Conservation (phyloP, 2,329 filamentous ascomycete genomes). For the Apiospora sp. region DNA sequence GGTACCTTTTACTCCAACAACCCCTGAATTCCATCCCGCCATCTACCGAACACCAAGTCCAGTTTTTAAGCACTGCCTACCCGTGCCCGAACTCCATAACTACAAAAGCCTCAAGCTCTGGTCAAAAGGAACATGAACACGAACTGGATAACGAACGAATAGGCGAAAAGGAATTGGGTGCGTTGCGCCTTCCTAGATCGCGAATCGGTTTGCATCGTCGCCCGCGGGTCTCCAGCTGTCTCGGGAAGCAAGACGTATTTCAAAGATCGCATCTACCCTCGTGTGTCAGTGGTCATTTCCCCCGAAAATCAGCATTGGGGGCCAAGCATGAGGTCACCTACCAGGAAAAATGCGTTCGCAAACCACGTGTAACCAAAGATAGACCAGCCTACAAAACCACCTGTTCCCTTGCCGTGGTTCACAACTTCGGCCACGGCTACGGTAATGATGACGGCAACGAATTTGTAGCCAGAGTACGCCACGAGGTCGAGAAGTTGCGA, state of each 20-base stretch:
- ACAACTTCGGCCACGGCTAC: constrained; percentile 80
- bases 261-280: constrained; percentile 80
- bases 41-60: constrained; percentile 21
- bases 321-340: constrained; percentile 56
- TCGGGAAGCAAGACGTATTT: constrained; percentile 96
- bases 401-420: constrained; percentile 81
- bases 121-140: constrained; percentile 87
- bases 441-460: constrained; percentile 93
- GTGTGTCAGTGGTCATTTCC: background rate
- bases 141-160: constrained; percentile 93
- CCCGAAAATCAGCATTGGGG: background rate
- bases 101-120: constrained; percentile 36
- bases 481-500: constrained; percentile 93
- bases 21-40: constrained; percentile 5
- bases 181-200: constrained; percentile 85
- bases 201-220: constrained; percentile 75
- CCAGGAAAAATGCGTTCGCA: constrained; percentile 94
- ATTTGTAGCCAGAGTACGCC: constrained; percentile 98
- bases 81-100: constrained; percentile 15
- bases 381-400: constrained; percentile 87
- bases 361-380: constrained; percentile 92
- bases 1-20: background rate
- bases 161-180: constrained; percentile 91
- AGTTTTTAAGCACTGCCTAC: constrained; percentile 5
- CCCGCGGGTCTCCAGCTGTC: constrained; percentile 70